phyloP scores from a whole-genome alignment of 768 basidiomycete genomes.

The Kondoa subrosea region DNA sequence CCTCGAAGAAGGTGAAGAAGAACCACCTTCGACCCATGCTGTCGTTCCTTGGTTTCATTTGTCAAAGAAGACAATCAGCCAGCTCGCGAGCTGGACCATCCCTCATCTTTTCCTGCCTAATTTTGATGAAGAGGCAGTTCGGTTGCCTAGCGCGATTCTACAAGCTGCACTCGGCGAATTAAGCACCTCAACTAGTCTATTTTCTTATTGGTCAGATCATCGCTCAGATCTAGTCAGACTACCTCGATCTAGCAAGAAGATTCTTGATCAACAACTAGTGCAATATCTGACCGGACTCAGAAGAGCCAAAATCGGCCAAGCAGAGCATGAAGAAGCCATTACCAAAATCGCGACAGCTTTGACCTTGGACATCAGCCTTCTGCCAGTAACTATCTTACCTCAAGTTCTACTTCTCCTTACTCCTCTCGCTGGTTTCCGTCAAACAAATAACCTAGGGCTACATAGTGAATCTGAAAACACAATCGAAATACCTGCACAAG shows the following conservation, averaged over 20 bases:
- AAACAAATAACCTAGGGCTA: not conserved
- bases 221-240: not conserved
- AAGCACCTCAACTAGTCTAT: not conserved
- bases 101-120: not conserved
- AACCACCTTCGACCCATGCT: not conserved
- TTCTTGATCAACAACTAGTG: not conserved
- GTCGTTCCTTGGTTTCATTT: not conserved
- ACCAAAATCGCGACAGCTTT: not conserved
- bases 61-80: not conserved
- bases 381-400: not conserved
- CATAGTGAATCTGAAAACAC: not conserved
- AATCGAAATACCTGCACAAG: not conserved
- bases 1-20: not conserved
- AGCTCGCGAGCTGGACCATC: not conserved
- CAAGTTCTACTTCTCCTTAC: not conserved
- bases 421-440: not conserved
- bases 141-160: not conserved
- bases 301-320: not conserved
- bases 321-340: not conserved
- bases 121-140: not conserved
- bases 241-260: not conserved
- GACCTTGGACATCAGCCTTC: not conserved
- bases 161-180: not conserved
- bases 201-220: not conserved
- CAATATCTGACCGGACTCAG: not conserved